Evolutionary conservation across 202 grass and related monocot species (phyloP), one percentile per base, ranked within the genome.

Genomic region (Saccharum hybrid): DNA sequence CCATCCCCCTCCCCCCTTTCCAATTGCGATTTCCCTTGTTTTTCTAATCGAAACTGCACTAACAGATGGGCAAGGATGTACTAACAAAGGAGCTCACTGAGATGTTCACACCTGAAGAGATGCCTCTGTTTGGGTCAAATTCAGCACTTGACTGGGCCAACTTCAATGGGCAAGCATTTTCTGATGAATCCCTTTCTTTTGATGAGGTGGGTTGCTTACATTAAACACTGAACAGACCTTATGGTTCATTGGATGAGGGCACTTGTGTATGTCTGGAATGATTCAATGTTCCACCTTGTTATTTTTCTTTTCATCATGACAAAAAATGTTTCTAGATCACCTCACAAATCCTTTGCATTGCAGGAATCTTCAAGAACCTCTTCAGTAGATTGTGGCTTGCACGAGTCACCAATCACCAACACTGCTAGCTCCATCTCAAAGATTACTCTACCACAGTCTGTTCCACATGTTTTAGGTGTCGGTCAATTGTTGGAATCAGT

Each of bases 141-240:
- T 84, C 89, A 70, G 83, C 75, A 34, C 83, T 98, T 87, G 90
- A 94, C 45, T 96, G 96, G 96, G 82, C 86, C 69, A 93, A 89
- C 68, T 78, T 78, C 68, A 68, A 91, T 60, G 52, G 59, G 9
- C 85, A 88, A 60, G 92, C 86, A 68, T 91, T 90, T 80, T 94
- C 93, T 72, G 96, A 98, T 78, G 96, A 98, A 92, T 96, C 96
- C 81, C 83, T 96, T 75, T 94, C 90, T 66, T 94, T 96, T 87
- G 93, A 98, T 77, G 96, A 96, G 91, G 96, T 95, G 82, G 34
- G 45, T 59, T 66, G 30, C 36, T 81, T 78, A 63, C 51, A 75
- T 61, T 71, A 45, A 76, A 36, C 79, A 34, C 7, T 65, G 26
- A 31, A 12, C 11, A 31, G n/a, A 15, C 54, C 7, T 63, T 80